Base-by-base conservation (phyloP, 2,329 filamentous ascomycete genomes). In the Aspergillus texensis region DNA sequence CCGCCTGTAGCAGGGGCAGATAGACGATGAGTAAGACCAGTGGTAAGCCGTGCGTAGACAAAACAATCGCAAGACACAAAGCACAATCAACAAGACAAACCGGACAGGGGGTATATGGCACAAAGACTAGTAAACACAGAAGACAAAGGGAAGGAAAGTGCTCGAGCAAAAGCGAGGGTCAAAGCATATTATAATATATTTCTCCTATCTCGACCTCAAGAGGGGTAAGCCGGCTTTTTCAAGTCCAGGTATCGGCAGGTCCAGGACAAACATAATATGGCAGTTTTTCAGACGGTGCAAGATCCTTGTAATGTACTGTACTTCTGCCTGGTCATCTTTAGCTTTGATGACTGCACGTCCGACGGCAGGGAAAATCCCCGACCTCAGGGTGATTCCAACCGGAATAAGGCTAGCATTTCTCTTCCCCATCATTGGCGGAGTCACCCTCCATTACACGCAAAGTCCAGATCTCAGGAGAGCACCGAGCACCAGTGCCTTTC, bases 271-370 rank as follows among this genome's bases (percentile, higher is more conserved):
- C 55, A 59, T n/a, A 45, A 19, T 55, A 39, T 55, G 52, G 32
- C 34, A 43, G 43, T 61, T 50, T 61, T 65, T 59, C 60, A 62
- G 56, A 50, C 57, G 12, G 24, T 16, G 50, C 43, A 62, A 62
- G 61, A 57, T 45, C 58, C 54, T 52, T 46, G 62, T 55, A 55
- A 55, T 55, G 39, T 50, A 58, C 59, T 53, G 52, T 55, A 55
- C 52, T 64, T 56, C 36, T 62, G 48, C 48, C 57, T 58, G 56
- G 60, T 55, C 59, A 63, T 67, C 30, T 39, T 54, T 57, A 43
- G 54, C 34, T 57, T 55, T 57, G 65, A 55, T 53, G 34, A 32
- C 58, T 55, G 55, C 54, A 48, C 50, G 46, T 28, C 41, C 45
- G 45, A 39, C 46, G 50, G 30, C 36, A 59, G 45, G 58, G 55